These are phyloP conservation scores for Bremia lactucae DNA, from an alignment of 352 stramenopile species.

Conservation along the genomic window DNA sequence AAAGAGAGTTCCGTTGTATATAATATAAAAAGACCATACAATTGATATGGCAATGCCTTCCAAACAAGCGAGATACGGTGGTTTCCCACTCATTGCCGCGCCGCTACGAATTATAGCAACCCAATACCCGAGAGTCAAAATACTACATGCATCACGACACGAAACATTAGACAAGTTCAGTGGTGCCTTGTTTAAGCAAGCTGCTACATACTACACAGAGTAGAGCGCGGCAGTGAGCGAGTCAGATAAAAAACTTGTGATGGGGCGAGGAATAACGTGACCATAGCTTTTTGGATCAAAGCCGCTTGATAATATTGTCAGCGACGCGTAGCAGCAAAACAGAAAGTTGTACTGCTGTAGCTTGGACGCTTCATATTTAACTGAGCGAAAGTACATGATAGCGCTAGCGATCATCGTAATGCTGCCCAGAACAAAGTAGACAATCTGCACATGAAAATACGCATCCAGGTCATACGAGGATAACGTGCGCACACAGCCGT, in stretches of 20 bases:
- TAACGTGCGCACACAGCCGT: conserved; percentile 19
- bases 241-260: conserved; percentile 29
- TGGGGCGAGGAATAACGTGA: conserved; percentile 24
- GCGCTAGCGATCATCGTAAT: conserved; percentile 14
- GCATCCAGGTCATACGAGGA: conserved; percentile 17
- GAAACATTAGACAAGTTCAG: no score
- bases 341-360: conserved; percentile 32
- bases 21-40: conserved; percentile 32
- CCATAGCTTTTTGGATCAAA: conserved; percentile 29
- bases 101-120: conserved; percentile 26
- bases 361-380: conserved; percentile 20
- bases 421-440: conserved; percentile 20
- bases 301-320: conserved; percentile 25
- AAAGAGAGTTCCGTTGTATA: conserved; percentile 24
- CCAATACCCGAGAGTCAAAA: conserved; percentile 30
- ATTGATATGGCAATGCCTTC: conserved; percentile 18
- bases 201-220: conserved; percentile 29
- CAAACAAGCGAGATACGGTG: conserved; percentile 18
- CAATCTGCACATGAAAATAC: conserved; percentile 24
- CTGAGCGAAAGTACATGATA: conserved; percentile 21
- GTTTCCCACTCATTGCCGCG: conserved; percentile 11
- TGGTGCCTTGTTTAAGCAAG: no score
- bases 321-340: conserved; percentile 25
- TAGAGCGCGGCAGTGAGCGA: conserved; percentile 32
- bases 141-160: no score